A percentile compares a stretch with the other conserved stretches of the same genome.
phyloP scores from a whole-genome alignment of 2,329 filamentous ascomycete species.

The Verticillium zaregamsianum region DNA sequence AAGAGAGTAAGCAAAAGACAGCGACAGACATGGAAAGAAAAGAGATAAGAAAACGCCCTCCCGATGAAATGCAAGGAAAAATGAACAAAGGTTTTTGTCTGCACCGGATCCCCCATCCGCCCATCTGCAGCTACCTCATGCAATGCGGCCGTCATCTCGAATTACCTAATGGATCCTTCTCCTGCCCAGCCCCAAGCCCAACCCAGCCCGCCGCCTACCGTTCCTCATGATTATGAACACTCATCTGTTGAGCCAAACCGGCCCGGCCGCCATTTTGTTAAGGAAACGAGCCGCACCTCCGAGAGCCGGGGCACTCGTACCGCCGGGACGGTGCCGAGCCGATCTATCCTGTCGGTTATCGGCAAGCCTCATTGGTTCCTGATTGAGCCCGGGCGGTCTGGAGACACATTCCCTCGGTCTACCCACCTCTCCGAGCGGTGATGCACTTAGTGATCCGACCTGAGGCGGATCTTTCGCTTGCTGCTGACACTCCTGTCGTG shows the following conservation, averaged over 20 bases:
- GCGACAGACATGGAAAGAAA: neutral
- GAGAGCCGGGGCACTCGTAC: neutral
- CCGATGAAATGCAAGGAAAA: neutral
- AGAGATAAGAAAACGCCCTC: neutral
- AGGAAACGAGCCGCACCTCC: neutral
- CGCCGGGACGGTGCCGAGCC: neutral
- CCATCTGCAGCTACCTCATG: neutral
- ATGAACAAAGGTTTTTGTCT: neutral
- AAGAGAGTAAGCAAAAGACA: neutral
- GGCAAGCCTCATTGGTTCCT: neutral
- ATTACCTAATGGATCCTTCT: neutral
- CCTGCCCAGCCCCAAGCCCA: neutral
- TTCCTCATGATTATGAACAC: neutral
- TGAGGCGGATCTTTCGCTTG: constrained; percentile 7
- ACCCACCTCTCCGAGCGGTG: neutral
- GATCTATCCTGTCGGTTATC: neutral
- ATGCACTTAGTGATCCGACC: constrained; percentile 1
- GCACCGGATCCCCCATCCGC: neutral
- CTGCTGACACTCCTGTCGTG: constrained; percentile 5
- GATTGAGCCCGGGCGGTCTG: neutral
- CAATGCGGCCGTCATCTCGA: neutral
- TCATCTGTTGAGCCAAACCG: neutral
- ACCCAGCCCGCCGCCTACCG: neutral
- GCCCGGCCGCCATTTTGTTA: neutral
- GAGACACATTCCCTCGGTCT: neutral